These are phyloP conservation scores for Prasinococcaceae sp. DNA, from an alignment of 139 green algal species.

Conservation along the genomic window DNA sequence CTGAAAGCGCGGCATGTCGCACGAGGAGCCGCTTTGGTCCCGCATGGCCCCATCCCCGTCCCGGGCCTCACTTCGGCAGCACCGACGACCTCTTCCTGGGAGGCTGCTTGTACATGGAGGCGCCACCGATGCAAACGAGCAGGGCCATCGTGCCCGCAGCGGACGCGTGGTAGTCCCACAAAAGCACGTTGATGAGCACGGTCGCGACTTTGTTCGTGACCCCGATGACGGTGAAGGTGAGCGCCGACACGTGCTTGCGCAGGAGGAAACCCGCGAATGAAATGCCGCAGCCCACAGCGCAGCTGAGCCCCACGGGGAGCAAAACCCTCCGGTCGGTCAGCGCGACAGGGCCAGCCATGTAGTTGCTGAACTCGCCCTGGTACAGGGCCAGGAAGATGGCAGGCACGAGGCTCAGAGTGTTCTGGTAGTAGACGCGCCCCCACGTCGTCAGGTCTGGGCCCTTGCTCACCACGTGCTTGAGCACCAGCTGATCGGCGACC, in stretches of 20 bases:
- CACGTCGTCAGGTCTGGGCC: constrained; percentile 52
- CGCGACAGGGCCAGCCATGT: background rate
- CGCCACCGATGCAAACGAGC: constrained; percentile 23
- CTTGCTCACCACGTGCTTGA: constrained; percentile 55
- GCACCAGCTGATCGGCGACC: constrained; percentile 36
- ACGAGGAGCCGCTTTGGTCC: too few relatives aligned
- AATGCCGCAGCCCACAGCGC: constrained; percentile 41
- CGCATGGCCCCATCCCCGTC: too few relatives aligned
- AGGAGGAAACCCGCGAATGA: constrained; percentile 40
- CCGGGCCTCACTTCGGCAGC: too few relatives aligned
- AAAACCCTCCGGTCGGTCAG: constrained; percentile 16
- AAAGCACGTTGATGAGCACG: constrained; percentile 38
- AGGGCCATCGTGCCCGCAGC: constrained; percentile 14
- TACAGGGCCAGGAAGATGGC: constrained; percentile 10
- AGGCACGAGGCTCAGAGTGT: constrained; percentile 17
- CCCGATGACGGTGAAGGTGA: constrained; percentile 52
- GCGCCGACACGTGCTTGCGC: constrained; percentile 40
- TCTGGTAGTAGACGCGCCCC: constrained; percentile 51
- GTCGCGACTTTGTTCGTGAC: constrained; percentile 62
- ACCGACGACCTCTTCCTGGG: too few relatives aligned
- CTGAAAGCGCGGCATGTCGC: too few relatives aligned
- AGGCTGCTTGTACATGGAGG: too few relatives aligned
- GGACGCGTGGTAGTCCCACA: constrained; percentile 42
- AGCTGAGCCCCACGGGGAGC: constrained; percentile 34
- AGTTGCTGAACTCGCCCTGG: background rate